These are phyloP conservation scores for Plenodomus tracheiphilus DNA, from an alignment of 2,329 filamentous ascomycete species.

Conservation along the genomic window DNA sequence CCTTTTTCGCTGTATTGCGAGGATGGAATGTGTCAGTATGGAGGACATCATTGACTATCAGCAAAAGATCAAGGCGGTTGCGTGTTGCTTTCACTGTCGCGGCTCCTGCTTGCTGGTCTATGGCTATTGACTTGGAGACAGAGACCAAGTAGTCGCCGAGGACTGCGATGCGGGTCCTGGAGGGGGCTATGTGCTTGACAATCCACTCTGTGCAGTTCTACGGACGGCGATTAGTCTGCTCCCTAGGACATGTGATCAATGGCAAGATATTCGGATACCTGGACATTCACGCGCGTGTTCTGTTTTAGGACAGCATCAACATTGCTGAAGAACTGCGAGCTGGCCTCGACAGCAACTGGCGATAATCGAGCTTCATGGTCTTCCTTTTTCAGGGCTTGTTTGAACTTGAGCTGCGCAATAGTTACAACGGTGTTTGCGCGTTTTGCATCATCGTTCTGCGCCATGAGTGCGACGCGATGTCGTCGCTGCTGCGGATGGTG, in stretches of 20 bases:
- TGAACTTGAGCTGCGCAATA: slow-evolving; percentile 36
- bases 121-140: slow-evolving; percentile 63
- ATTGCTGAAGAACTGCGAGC: slow-evolving; percentile 26
- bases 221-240: slow-evolving; percentile 37
- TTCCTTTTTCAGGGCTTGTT: slow-evolving; percentile 29
- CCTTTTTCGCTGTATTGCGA: slow-evolving; percentile 9
- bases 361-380: slow-evolving; percentile 20
- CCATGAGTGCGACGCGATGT: slow-evolving; percentile 17
- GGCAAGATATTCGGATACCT: slow-evolving; percentile 36
- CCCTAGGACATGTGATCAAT: slow-evolving; percentile 19
- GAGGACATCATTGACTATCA: slow-evolving; percentile 77
- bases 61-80: slow-evolving; percentile 74
- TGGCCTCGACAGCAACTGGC: slow-evolving; percentile 24
- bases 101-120: slow-evolving; percentile 15
- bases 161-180: slow-evolving; percentile 65
- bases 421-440: slow-evolving; percentile 26
- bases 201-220: slow-evolving; percentile 91
- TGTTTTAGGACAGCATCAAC: slow-evolving; percentile 33
- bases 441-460: slow-evolving; percentile 24
- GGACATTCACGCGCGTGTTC: slow-evolving; percentile 33
- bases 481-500: slow-evolving; percentile 5
- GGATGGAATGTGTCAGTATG: slow-evolving; percentile 49
- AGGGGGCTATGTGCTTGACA: slow-evolving; percentile 70
- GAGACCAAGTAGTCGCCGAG: slow-evolving; percentile 77
- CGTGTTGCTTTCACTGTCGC: slow-evolving; percentile 60